Evolutionary conservation across 495 filamentous ascomycete species (phyloP), one percentile per base, ranked within the genome.

Genomic region (Xanthoparmelia taractica): DNA sequence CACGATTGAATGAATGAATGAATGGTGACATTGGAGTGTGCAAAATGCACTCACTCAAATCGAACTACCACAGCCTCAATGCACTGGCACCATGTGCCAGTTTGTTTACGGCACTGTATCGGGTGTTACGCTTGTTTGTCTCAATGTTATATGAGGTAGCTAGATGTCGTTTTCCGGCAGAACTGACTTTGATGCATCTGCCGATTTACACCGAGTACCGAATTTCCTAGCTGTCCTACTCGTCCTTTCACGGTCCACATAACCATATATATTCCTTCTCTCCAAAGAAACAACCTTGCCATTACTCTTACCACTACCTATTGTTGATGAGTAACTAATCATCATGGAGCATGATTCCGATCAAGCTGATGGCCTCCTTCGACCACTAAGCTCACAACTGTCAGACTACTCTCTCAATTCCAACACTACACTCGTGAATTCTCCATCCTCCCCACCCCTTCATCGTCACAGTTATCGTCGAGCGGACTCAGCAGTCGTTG

Each of bases 341-440:
- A 52, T 10, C 50, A 54, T 54, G 50, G 50, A 33, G 29, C 27
- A 54, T 13, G 4, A 2, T 54, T 33, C 27, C 15, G 50, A 54
- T 4, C 50, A 54, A 54, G 29, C 50, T 33, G 29, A 54, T 54
- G 5, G 29, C 27, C 50, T 33, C 17, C 56, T 58, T 40, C 56
- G 56, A 38, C 56, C 38, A 31, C 36, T 25, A 17, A 58, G 56
- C 56, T 66, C 63, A 15, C 61, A 65, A 31, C 38, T 68, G 34
- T 54, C 55, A 27, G 58, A 62, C 47, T 40, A 43, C 38, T 59
- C 63, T 37, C 41, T 63, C 63, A 60, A 57, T 36, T 63, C 66
- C 60, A 55, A 52, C 33, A 48, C 66, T 29, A 65, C 66, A 34
- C 57, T 65, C 27, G 54, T 67, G 40, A 37, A 59, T 23, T 63